Conservation (phyloP, 345 rosid genomes). For the Hibiscus syriacus region DNA sequence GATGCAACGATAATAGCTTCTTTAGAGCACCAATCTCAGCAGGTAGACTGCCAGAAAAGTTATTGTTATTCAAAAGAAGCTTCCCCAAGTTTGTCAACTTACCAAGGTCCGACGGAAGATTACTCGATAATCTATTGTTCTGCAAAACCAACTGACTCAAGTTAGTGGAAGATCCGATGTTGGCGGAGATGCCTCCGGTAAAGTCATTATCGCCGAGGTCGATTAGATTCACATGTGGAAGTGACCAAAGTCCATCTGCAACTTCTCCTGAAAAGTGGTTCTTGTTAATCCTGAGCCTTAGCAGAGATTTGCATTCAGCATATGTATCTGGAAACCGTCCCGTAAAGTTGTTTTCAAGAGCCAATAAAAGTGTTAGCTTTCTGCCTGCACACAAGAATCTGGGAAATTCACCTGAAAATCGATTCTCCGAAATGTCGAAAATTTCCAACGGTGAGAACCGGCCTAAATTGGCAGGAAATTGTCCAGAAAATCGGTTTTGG, state of each 20-base stretch:
- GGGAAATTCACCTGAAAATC: conserved; percentile 66
- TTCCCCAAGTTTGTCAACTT: conserved; percentile 43
- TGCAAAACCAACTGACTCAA: conserved; percentile 48
- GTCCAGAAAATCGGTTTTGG: conserved; percentile 63
- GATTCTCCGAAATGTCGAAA: conserved; percentile 77
- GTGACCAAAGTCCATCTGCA: conserved; percentile 54
- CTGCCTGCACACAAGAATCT: conserved; percentile 49
- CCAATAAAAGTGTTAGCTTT: conserved; percentile 42
- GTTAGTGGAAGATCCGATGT: conserved; percentile 37
- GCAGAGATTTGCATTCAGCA: conserved; percentile 48
- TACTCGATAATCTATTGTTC: conserved; percentile 67
- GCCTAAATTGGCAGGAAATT: conserved; percentile 56
- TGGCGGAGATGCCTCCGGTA: conserved; percentile 51
- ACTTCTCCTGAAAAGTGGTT: conserved; percentile 54
- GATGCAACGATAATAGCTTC: conserved; percentile 52
- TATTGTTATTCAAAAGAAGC: conserved; percentile 48
- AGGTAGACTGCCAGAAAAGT: conserved; percentile 52
- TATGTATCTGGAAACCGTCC: conserved; percentile 62
- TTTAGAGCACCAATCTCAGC: conserved; percentile 38
- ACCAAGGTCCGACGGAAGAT: conserved; percentile 54
- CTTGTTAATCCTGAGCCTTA: conserved; percentile 52
- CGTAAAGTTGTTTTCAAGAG: conserved; percentile 50
- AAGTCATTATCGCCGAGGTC: conserved; percentile 64
- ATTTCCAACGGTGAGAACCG: conserved; percentile 44
- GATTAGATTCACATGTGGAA: conserved; percentile 46